Conservation (phyloP, 306 rosid genomes). For the Herpetospermum pedunculosum region DNA sequence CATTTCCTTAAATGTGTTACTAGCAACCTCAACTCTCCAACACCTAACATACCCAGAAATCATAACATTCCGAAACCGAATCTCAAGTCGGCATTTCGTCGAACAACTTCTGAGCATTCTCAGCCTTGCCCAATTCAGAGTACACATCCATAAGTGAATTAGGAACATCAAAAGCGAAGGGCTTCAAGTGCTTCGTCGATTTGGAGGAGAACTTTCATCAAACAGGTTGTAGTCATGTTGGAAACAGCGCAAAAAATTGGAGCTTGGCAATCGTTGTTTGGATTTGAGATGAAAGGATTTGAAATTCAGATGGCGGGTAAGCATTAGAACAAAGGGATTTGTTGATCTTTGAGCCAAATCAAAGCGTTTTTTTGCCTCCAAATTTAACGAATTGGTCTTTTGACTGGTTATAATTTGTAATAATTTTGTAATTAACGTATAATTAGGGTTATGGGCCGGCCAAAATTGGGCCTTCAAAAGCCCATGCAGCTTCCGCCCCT, state of each 20-base stretch:
- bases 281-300: constrained; percentile 12
- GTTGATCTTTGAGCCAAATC: neutral
- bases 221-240: constrained; percentile 34
- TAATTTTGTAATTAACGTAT: no score
- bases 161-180: no score
- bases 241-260: constrained; percentile 13
- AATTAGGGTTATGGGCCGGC: no score
- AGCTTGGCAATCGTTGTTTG: constrained; percentile 6
- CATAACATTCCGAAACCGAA: constrained; percentile 51
- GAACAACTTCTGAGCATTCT: constrained; percentile 19
- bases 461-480: no score
- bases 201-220: constrained; percentile 36
- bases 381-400: no score
- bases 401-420: no score
- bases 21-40: constrained; percentile 38
- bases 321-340: constrained; percentile 23
- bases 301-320: constrained; percentile 28
- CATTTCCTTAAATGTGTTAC: constrained; percentile 32
- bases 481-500: no score
- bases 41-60: constrained; percentile 52
- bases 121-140: constrained; percentile 31
- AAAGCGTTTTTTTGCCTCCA: neutral
- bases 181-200: no score
- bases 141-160: constrained; percentile 67
- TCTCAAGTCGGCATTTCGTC: constrained; percentile 49